phyloP scores from a whole-genome alignment of 2,329 filamentous ascomycete species.

The Scolecobasidium constrictum region DNA sequence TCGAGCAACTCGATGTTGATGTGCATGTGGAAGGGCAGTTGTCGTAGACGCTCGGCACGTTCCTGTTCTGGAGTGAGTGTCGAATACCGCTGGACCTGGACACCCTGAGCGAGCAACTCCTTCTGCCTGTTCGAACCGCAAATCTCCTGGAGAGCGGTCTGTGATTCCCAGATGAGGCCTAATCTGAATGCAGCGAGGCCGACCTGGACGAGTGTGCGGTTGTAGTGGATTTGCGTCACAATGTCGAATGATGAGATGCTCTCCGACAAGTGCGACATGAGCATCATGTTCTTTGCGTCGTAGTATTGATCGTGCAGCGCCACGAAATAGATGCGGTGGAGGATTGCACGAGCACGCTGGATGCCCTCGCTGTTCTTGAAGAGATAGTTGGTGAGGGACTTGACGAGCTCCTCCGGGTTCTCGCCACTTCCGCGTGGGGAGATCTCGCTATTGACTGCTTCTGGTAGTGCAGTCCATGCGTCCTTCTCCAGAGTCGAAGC shows the following conservation, averaged over 20 bases:
- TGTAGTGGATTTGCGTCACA: constrained; percentile 95
- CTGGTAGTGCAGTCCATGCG: constrained; percentile 73
- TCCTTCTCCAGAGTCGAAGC: constrained; percentile 90
- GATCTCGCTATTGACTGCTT: constrained; percentile 62
- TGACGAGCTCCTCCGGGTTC: constrained; percentile 67
- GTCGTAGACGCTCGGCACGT: constrained; percentile 89
- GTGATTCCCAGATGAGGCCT: constrained; percentile 91
- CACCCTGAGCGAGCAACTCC: constrained; percentile 92
- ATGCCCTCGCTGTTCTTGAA: constrained; percentile 94
- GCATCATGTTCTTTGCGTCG: constrained; percentile 95
- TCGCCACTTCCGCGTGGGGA: constrained; percentile 59
- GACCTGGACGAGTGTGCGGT: constrained; percentile 93
- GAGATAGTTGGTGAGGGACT: constrained; percentile 85
- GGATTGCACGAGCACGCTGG: constrained; percentile 89
- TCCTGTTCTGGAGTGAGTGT: constrained; percentile 97
- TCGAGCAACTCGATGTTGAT: constrained; percentile 98
- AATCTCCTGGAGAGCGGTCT: constrained; percentile 95
- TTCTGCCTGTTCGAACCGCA: constrained; percentile 96
- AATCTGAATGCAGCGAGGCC: constrained; percentile 97
- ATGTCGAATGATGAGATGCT: constrained; percentile 95
- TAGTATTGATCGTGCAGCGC: constrained; percentile 97
- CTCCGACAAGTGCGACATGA: constrained; percentile 98
- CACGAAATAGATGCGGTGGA: constrained; percentile 97
- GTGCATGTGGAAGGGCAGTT: constrained; percentile 99
- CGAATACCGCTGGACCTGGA: constrained; percentile 95